Evolutionary conservation across 257 asterid species (phyloP), one percentile per base, ranked within the genome.

Genomic region (Przewalskia tangutica): DNA sequence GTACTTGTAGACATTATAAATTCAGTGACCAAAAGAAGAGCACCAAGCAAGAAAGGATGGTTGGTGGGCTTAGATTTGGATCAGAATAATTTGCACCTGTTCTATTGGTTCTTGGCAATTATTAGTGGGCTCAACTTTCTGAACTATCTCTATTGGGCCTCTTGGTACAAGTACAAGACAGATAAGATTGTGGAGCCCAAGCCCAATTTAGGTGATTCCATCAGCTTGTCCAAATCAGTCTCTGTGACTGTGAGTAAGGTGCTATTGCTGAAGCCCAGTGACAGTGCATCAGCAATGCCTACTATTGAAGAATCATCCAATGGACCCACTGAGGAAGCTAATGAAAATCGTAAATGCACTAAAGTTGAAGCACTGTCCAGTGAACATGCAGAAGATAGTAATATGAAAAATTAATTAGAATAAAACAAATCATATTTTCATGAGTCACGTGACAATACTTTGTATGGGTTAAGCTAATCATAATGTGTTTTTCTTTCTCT

Each of bases 91-190:
- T 86, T 94, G 93, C 42, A 91, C 36, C 64, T 84, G 18, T 94
- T 93, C 82, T 94, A 86, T 58, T 94, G 97, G 98, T 93, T 93
- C 82, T 85, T 94, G 93, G 97, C 97, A 0, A 78, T 91, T 34
- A 89, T 94, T 80, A 93, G 97, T 36, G 80, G 82, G 3, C 83
- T 93, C 3, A 94, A 94, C 53, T 93, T 94, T 81, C 66, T 89
- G 20, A 91, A 90, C 77, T 94, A 92, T 36, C 84, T 94, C 0
- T 93, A 58, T 7, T 94, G 97, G 93, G 94, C 97, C 27, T 77
- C 85, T 0, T 88, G 97, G 92, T 94, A 94, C 81, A 89, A 88
- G 84, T 94, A 91, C 86, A 93, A 91, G 46, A 79, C 77, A 3
- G 76, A 88, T 2, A 90, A 81, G 5, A 51, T 1, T 32, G 7